Evolutionary conservation across 2,329 filamentous ascomycete species (phyloP).

Genomic region (Clarireedia sp.): DNA sequence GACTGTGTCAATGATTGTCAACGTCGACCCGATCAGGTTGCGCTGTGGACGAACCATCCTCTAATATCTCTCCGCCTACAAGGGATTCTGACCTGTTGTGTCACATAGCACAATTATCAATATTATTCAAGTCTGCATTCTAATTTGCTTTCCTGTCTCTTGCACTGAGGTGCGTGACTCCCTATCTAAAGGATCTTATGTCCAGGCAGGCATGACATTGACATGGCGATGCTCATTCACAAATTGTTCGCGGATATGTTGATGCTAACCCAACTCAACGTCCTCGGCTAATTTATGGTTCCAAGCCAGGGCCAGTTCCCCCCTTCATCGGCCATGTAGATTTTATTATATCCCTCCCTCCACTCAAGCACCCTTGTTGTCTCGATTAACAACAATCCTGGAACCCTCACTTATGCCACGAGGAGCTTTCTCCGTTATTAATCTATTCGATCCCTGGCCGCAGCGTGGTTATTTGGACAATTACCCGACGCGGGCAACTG

Average conservation of each 20-base stretch:
- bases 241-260: too few species aligned
- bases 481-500: neutral
- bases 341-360: neutral
- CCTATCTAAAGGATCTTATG: neutral
- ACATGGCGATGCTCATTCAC: neutral
- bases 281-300: neutral
- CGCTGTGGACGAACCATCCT: neutral
- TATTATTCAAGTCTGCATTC: neutral
- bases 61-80: too few species aligned
- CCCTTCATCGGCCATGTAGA: neutral
- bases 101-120: neutral
- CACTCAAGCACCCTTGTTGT: neutral
- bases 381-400: neutral
- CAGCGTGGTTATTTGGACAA: neutral
- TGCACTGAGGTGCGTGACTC: neutral
- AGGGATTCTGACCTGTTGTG: neutral
- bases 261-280: neutral
- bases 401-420: constrained; percentile 7
- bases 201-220: neutral
- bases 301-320: neutral
- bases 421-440: constrained; percentile 3
- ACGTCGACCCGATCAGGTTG: neutral
- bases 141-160: neutral
- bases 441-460: constrained; percentile 4
- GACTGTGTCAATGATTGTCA: neutral